Base-by-base conservation (phyloP, 192 early-diverging fungal species). In the Backusella luteola region DNA sequence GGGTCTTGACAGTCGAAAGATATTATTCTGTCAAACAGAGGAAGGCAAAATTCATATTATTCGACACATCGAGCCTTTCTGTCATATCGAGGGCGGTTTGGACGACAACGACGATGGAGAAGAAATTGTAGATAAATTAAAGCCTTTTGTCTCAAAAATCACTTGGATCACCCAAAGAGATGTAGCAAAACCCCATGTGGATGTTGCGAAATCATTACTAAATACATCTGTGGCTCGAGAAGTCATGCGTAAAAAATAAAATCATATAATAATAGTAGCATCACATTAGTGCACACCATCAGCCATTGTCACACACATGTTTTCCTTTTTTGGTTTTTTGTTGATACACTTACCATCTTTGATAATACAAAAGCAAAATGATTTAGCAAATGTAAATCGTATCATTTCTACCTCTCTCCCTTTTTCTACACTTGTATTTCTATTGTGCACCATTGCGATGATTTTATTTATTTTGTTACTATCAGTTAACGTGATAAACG, bases 11-110 rank as follows among this genome's bases (percentile, higher is more conserved):
- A 73, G 74, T 7, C 88, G 90, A 42, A 89, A 91, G 53, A 77
- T 94, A 23, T 76, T 93, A 8, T 92, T 91, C 77, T 94, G 92
- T 83, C 85, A 87, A 63, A 89, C 90, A 2, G 88, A 89, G 69
- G 84, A 89, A 68, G 92, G 90, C 4, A 89, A 91, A 42, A 79
- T 84, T 21, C 91, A 93, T 80, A 85, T 95, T 15, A 89, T 95
- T 29, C 85, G 91, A 52, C 91, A 92, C 80, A 73, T 95, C 44
- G 87, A 90, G 36, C 87, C 91, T 11, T 56, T 73, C 38, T 74
- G 91, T 15, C 94, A 95, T 80, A 80, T 93, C 41, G 94, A 95
- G 68, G 86, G 87, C 46, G 81, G 73, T 34, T 80, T 79, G 79
- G 82, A 84, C 63, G 82, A 84, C 63, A 29, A 63, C 7, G 82